Evolutionary conservation across 208 protist species (phyloP).

Genomic region (Leishmania aethiopica): DNA sequence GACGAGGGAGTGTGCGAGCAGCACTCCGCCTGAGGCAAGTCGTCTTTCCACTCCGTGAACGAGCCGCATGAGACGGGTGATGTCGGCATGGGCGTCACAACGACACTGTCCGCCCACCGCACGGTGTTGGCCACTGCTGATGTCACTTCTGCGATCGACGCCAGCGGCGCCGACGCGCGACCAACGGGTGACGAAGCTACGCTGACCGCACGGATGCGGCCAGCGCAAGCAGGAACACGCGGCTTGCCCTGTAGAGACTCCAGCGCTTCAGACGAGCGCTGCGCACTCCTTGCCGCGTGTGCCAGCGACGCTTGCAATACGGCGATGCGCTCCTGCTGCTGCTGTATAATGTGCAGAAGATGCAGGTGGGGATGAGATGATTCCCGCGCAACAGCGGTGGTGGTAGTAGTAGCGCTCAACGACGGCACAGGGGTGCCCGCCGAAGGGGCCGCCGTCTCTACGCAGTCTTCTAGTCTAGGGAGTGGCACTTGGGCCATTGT

Average conservation of each 20-base stretch:
- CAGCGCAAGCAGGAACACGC: neutral
- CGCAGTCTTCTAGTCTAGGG: neutral
- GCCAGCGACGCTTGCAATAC: constrained; percentile 20
- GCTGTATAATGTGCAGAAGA: constrained; percentile 20
- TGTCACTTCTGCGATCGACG: neutral
- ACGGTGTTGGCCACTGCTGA: neutral
- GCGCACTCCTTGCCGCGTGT: neutral
- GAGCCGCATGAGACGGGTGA: neutral
- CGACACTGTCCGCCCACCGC: constrained; percentile 5
- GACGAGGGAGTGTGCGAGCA: constrained; percentile 7
- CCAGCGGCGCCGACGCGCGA: neutral
- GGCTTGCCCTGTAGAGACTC: neutral
- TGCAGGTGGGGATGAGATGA: neutral
- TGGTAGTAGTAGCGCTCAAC: neutral
- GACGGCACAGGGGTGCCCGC: neutral
- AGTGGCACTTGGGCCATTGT: neutral
- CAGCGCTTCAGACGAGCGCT: neutral
- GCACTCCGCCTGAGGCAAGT: neutral
- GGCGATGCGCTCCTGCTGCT: constrained; percentile 33
- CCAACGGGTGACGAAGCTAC: neutral
- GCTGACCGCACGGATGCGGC: neutral
- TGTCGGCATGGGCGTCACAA: neutral
- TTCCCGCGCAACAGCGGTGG: neutral
- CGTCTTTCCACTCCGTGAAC: neutral
- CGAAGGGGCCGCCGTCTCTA: neutral